Evolutionary conservation across 331 rosid genomes (phyloP).

Genomic region (Quercus lobata): DNA sequence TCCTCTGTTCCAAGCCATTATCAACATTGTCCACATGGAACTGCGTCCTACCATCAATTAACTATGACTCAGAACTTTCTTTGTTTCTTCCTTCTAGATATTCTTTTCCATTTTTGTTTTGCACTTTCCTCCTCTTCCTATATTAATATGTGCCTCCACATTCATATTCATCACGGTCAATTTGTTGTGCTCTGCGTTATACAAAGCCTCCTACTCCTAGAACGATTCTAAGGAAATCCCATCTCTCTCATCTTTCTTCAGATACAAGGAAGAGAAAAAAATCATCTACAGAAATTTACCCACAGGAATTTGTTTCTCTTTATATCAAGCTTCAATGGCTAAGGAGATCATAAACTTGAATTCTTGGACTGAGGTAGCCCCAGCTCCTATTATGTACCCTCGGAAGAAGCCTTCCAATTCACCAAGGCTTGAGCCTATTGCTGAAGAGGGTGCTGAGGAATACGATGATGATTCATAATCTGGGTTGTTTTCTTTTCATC

Average conservation of each 20-base stretch:
- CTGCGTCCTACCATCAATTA: too few relatives aligned
- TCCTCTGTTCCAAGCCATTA: too few relatives aligned
- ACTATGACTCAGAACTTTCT: too few relatives aligned
- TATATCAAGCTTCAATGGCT: slow-evolving; percentile 6
- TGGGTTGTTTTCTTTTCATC: too few relatives aligned
- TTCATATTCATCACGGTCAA: too few relatives aligned
- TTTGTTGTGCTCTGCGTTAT: too few relatives aligned
- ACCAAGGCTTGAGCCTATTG: slow-evolving; percentile 32
- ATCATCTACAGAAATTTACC: neutral
- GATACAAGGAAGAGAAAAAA: slow-evolving; percentile 30
- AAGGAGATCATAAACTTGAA: slow-evolving; percentile 7
- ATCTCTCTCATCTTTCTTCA: slow-evolving; percentile 30
- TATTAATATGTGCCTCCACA: too few relatives aligned
- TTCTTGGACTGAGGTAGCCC: slow-evolving; percentile 37
- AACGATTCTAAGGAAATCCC: neutral
- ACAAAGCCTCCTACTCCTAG: neutral
- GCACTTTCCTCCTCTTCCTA: too few relatives aligned
- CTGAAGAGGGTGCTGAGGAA: slow-evolving; percentile 19
- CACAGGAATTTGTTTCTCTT: neutral
- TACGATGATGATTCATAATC: slow-evolving; percentile 15
- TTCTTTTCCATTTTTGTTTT: too few relatives aligned
- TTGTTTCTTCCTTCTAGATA: too few relatives aligned
- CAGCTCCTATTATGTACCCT: slow-evolving; percentile 21
- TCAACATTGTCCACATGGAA: too few relatives aligned
- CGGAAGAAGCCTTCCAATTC: slow-evolving; percentile 17